Evolutionary conservation across 495 filamentous ascomycete genomes (phyloP).

Genomic region (Daldinia concentrica): DNA sequence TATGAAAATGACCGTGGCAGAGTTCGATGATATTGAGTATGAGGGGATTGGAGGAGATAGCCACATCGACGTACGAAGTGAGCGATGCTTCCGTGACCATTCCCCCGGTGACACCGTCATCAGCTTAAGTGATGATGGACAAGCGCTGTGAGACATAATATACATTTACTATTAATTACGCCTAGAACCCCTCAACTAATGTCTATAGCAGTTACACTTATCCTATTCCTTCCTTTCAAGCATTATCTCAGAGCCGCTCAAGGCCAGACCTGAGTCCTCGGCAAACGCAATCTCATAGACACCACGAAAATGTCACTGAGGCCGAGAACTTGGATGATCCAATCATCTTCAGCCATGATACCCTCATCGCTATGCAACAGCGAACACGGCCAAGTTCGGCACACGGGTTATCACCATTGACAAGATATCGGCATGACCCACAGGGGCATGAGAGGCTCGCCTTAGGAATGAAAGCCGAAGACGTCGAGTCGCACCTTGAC

Average conservation of each 20-base stretch:
- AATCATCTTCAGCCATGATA: neutral
- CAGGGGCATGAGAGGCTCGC: conserved; percentile 25
- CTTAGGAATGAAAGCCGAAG: conserved; percentile 12
- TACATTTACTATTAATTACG: neutral
- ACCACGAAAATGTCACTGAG: neutral
- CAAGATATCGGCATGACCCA: conserved; percentile 17
- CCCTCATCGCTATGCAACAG: conserved; percentile 10
- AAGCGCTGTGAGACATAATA: conserved; percentile 25
- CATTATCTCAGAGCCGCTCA: neutral
- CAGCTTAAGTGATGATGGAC: conserved; percentile 24
- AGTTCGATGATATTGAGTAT: conserved; percentile 29
- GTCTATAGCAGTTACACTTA: conserved; percentile 13
- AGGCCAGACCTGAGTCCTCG: neutral
- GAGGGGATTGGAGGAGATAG: conserved; percentile 22
- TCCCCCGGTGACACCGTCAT: conserved; percentile 25
- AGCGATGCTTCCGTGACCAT: conserved; percentile 34
- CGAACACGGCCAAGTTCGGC: neutral
- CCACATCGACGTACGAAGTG: conserved; percentile 24
- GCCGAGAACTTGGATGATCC: neutral
- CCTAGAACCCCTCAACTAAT: neutral
- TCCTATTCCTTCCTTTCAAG: conserved; percentile 20
- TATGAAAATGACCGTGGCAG: conserved; percentile 8
- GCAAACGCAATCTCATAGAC: neutral
- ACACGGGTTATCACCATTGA: conserved; percentile 6
- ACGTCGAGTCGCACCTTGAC: neutral